Evolutionary conservation across 139 green algal species (phyloP).

Genomic region (Micractinium sp.): DNA sequence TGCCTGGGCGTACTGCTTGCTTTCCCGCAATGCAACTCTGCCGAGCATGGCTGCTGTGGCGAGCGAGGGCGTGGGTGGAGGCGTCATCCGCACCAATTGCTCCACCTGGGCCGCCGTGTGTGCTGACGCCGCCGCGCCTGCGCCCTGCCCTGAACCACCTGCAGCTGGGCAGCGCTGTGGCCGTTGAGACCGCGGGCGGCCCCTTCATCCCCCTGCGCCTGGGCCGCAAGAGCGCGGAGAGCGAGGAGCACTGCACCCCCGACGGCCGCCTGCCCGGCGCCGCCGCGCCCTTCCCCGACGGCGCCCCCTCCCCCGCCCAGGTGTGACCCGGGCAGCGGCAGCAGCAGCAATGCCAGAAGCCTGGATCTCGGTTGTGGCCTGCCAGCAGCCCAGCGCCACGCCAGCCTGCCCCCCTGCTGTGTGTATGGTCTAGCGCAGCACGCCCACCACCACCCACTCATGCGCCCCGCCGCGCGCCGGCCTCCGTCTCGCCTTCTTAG

Average conservation of each 20-base stretch:
- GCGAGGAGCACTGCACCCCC: slow-evolving; percentile 64
- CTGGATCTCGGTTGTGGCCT: too few species aligned
- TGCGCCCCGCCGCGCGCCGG: too few species aligned
- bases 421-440: too few species aligned
- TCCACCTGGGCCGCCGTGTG: neutral
- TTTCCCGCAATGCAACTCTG: too few species aligned
- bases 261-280: slow-evolving; percentile 84
- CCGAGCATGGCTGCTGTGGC: too few species aligned
- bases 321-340: neutral
- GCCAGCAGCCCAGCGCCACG: too few species aligned
- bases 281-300: slow-evolving; percentile 64
- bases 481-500: too few species aligned
- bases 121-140: neutral
- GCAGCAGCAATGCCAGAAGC: too few species aligned
- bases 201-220: slow-evolving; percentile 90
- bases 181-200: slow-evolving; percentile 76
- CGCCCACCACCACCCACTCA: too few species aligned
- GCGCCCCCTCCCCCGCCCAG: slow-evolving; percentile 46
- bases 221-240: slow-evolving; percentile 73
- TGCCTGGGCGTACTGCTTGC: too few species aligned
- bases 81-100: neutral
- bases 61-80: too few species aligned
- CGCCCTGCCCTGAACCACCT: neutral
- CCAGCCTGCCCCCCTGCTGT: neutral
- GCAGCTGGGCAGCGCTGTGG: slow-evolving; percentile 44